phyloP scores from a whole-genome alignment of 805 yeast species.

The Wickerhamiella spandovensis region DNA sequence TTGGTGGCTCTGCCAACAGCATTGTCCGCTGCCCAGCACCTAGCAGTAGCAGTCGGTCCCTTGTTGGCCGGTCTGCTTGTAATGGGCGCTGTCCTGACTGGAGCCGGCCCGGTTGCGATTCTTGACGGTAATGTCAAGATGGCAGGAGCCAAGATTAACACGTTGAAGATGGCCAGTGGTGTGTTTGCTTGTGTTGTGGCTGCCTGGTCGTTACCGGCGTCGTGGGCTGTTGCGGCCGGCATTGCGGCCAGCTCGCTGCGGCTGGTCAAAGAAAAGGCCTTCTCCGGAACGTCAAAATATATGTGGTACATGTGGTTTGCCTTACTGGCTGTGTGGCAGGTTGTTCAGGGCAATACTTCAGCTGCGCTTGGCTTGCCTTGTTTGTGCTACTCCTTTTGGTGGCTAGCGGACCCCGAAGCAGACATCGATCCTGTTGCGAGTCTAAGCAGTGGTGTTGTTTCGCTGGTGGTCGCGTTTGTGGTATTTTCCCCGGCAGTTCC shows the following conservation, averaged over 20 bases:
- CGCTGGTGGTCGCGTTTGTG: constrained; percentile 12
- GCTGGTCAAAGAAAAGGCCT: background rate
- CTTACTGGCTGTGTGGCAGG: background rate
- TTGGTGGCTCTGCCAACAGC: constrained; percentile 22
- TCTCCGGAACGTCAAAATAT: background rate
- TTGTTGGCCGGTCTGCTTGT: constrained; percentile 10
- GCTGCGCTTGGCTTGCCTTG: constrained; percentile 1
- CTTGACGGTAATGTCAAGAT: background rate
- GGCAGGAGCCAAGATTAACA: background rate
- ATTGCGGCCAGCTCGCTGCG: background rate
- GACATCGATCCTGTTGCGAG: constrained; percentile 4
- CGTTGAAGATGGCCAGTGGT: constrained; percentile 12
- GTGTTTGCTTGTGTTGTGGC: constrained; percentile 12
- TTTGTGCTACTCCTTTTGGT: constrained; percentile 4
- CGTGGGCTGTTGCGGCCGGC: constrained; percentile 4
- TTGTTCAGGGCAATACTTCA: background rate
- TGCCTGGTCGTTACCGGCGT: constrained; percentile 6
- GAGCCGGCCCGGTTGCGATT: constrained; percentile 9
- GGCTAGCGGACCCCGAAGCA: constrained; percentile 3
- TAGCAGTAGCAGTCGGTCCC: constrained; percentile 8
- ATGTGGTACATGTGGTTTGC: background rate
- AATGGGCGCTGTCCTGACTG: constrained; percentile 16
- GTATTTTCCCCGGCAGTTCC: constrained; percentile 4
- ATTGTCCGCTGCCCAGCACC: constrained; percentile 17
- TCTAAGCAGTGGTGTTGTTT: constrained; percentile 1